Percentiles rank a stretch among this genome's conserved stretches.
phyloP scores from a whole-genome alignment of 768 basidiomycete species.

The Suillus placidus region DNA sequence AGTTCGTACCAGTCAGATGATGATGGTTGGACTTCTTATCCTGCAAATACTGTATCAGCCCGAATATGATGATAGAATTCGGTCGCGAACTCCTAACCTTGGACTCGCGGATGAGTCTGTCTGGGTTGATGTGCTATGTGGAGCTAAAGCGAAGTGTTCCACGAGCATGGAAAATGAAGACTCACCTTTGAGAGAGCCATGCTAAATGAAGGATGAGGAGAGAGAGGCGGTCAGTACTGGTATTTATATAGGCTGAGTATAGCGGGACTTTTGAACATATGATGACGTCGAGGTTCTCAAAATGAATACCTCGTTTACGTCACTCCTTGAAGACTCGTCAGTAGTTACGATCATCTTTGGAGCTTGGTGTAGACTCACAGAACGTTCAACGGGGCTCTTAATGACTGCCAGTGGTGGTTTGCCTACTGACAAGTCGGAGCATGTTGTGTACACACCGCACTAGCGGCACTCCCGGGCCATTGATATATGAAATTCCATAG shows the following conservation, averaged over 20 bases:
- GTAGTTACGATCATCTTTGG: no score
- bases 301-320: no score
- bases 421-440: no score
- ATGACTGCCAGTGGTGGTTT: no score
- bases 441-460: no score
- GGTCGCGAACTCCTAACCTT: conserved; percentile 39
- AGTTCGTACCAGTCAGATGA: conserved; percentile 36
- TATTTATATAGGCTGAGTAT: background rate
- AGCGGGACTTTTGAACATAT: background rate
- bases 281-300: no score
- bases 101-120: conserved; percentile 60
- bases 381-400: no score
- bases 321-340: no score
- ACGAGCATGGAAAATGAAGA: background rate
- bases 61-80: background rate
- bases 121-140: conserved; percentile 66
- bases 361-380: no score
- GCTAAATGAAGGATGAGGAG: conserved; percentile 5
- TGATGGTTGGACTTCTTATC: conserved; percentile 48
- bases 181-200: conserved; percentile 68
- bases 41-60: conserved; percentile 27
- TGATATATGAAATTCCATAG: no score
- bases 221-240: background rate
- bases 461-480: no score
- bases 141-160: conserved; percentile 7